Conservation (phyloP, 495 filamentous ascomycete species). For the Tirmania nivea region DNA sequence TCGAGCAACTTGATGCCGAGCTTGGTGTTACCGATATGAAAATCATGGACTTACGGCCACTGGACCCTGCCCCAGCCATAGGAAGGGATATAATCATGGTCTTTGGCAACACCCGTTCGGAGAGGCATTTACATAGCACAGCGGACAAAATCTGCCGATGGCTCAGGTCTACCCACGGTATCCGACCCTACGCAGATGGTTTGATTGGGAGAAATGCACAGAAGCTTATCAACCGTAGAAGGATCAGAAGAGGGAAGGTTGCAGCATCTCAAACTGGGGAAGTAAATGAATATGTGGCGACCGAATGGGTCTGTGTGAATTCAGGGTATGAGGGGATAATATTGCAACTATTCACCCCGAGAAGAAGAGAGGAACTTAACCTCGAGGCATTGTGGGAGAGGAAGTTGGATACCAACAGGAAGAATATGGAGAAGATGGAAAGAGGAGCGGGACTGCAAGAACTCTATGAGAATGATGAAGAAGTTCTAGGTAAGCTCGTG, state of each 20-base stretch:
- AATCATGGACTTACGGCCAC: constrained; percentile 56
- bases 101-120: constrained; percentile 75
- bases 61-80: constrained; percentile 70
- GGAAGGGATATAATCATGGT: constrained; percentile 82
- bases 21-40: constrained; percentile 60
- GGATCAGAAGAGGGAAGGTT: constrained; percentile 55
- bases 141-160: constrained; percentile 75
- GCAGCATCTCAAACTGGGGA: constrained; percentile 34
- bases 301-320: constrained; percentile 93
- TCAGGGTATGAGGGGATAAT: constrained; percentile 48
- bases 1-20: constrained; percentile 60
- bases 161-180: constrained; percentile 47
- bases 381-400: constrained; percentile 59
- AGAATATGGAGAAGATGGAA: constrained; percentile 9
- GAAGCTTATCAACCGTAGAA: constrained; percentile 63
- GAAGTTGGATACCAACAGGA: constrained; percentile 17
- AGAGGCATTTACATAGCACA: constrained; percentile 82
- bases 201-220: constrained; percentile 74
- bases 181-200: constrained; percentile 63
- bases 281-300: constrained; percentile 45
- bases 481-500: constrained; percentile 7
- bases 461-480: constrained; percentile 14
- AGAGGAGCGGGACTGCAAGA: constrained; percentile 10
- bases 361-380: constrained; percentile 61
- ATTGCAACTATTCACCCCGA: constrained; percentile 75